phyloP scores from a whole-genome alignment of 768 basidiomycete genomes.

The Agrocybe praecox region DNA sequence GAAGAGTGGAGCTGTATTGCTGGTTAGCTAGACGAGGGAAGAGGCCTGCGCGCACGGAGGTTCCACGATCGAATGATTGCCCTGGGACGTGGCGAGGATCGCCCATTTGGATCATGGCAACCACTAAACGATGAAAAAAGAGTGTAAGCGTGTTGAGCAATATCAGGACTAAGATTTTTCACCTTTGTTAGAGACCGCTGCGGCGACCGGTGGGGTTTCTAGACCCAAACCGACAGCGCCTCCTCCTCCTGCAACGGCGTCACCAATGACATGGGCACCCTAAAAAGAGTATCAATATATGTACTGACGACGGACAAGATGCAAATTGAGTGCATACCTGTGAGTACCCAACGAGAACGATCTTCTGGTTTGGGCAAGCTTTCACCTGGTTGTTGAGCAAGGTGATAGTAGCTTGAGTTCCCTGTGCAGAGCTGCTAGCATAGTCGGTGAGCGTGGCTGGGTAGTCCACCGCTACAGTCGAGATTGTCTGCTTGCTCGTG shows the following conservation, averaged over 20 bases:
- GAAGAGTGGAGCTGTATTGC: conserved; percentile 25
- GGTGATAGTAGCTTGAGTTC: conserved; percentile 25
- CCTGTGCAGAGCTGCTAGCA: conserved; percentile 26
- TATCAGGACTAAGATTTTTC: neutral
- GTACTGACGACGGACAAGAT: neutral
- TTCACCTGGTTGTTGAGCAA: conserved; percentile 24
- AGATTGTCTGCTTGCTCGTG: conserved; percentile 27
- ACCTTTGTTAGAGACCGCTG: conserved; percentile 17
- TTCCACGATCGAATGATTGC: conserved; percentile 27
- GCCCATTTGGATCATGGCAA: conserved; percentile 27
- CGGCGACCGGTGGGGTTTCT: conserved; percentile 20
- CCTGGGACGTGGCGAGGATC: conserved; percentile 27
- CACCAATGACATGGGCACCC: conserved; percentile 32
- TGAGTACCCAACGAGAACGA: conserved; percentile 31
- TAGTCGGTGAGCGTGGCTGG: conserved; percentile 30
- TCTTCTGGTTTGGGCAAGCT: conserved; percentile 29
- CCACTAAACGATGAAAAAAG: conserved; percentile 15
- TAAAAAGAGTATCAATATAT: neutral
- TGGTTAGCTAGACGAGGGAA: conserved; percentile 22
- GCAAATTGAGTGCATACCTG: conserved; percentile 12
- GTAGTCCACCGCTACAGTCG: conserved; percentile 26
- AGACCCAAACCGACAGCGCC: conserved; percentile 21
- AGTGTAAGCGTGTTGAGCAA: neutral
- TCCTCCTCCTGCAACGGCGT: conserved; percentile 27
- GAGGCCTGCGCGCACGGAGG: conserved; percentile 16